These are phyloP conservation scores for Fraxinus latifolia DNA, from an alignment of 305 asterid species.

Conservation along the genomic window DNA sequence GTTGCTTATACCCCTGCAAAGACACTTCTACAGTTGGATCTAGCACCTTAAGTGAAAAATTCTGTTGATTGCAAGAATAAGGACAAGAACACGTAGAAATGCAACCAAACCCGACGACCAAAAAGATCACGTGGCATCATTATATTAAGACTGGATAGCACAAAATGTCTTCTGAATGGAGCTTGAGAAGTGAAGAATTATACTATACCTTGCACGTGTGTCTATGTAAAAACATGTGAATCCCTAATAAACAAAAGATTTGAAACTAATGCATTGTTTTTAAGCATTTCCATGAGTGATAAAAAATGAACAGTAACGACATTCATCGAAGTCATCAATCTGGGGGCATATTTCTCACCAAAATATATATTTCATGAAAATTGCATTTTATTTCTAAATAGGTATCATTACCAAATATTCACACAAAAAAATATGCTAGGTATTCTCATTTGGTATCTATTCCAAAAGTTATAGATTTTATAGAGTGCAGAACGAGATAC, in stretches of 20 bases:
- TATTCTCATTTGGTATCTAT: neutral
- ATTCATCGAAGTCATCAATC: neutral
- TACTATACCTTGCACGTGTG: neutral
- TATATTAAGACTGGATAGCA: conserved; percentile 13
- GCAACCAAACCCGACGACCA: neutral
- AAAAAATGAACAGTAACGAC: neutral
- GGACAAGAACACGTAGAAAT: neutral
- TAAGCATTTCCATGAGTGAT: neutral
- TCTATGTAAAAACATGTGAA: neutral
- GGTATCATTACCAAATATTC: neutral
- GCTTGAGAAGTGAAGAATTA: neutral
- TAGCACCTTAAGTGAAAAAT: conserved; percentile 13
- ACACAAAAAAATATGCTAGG: neutral
- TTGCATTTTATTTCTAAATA: neutral
- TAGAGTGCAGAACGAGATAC: neutral
- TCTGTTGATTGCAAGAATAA: neutral
- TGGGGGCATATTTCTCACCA: neutral
- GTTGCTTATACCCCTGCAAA: conserved; percentile 69
- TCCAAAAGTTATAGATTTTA: neutral
- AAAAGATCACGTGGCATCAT: conserved; percentile 7
- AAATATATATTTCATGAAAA: neutral
- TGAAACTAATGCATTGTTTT: neutral
- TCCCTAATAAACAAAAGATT: neutral
- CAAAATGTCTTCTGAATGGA: neutral
- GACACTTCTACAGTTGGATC: conserved; percentile 26